Base-by-base conservation (phyloP, 495 filamentous ascomycete species). In the Penicillium lagena region DNA sequence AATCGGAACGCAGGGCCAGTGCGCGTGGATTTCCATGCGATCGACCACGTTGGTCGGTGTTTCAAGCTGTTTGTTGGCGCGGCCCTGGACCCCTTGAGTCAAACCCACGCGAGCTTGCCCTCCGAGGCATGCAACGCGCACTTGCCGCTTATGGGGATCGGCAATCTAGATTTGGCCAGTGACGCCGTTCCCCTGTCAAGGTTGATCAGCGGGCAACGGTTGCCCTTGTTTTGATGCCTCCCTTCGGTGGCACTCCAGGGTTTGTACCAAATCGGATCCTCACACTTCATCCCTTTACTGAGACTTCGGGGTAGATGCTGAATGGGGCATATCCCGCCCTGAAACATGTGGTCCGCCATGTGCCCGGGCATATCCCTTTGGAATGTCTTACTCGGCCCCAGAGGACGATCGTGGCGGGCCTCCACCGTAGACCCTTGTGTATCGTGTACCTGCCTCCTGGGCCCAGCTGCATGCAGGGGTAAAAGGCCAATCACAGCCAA, bases 21-120 rank as follows among this genome's bases (percentile, higher is more conserved):
- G 53, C 55, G 49, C 50, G 40, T 22, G 22, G 22, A 55, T 47
- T 46, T 43, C 50, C 55, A 62, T 60, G 58, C 48, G 60, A 68
- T 64, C 56, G 50, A 53, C 63, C 59, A 67, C 63, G 63, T 65
- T 68, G 43, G 49, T 41, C 51, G 56, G 50, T 51, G 52, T 58
- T 62, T 60, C 50, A 54, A 33, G 43, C 40, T 41, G 52, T 53
- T 43, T 39, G 38, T 52, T 45, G 34, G 49, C 46, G 52, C 43
- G 46, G 49, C 22, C 39, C 39, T 45, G 14, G 32, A 1, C n/a
- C 32, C 32, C 32, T 34, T 34, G 32, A 3, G 9, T 34, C 10
- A 34, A 11, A 34, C 32, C 32, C 22, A 22, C 22, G 22, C 22
- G 22, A 22, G 22, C 22, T 3, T 22, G 22, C 22, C 22, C 22